Evolutionary conservation across 176 grass and related monocot genomes (phyloP).

Genomic region (Melocanna baccifera): DNA sequence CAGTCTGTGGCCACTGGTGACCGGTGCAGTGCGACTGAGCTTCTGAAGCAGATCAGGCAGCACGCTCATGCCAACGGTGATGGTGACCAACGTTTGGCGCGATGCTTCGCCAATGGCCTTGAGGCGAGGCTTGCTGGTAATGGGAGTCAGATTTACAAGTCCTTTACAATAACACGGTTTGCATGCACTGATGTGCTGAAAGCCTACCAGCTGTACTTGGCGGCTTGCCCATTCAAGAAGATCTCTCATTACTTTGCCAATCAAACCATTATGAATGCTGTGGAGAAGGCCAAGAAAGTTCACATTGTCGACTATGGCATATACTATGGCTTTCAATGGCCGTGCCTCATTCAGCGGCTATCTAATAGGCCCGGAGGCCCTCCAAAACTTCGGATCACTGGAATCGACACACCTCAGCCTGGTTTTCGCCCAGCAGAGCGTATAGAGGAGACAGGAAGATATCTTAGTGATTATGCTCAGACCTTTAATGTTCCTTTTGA

Average conservation of each 20-base stretch:
- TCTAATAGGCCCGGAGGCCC: conserved; percentile 49
- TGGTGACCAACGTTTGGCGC: conserved; percentile 72
- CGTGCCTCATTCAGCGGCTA: conserved; percentile 78
- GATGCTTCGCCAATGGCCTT: conserved; percentile 84
- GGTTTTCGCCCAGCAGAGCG: conserved; percentile 76
- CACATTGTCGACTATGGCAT: conserved; percentile 89
- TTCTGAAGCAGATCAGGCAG: conserved; percentile 91
- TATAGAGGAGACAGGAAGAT: conserved; percentile 73
- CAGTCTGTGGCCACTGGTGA: conserved; percentile 81
- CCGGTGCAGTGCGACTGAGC: conserved; percentile 50
- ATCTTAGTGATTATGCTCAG: conserved; percentile 74
- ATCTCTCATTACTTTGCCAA: conserved; percentile 90
- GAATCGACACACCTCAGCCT: conserved; percentile 71
- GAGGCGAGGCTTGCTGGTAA: conserved; percentile 87
- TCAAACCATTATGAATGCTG: conserved; percentile 80
- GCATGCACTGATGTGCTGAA: conserved; percentile 75
- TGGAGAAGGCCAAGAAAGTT: conserved; percentile 63
- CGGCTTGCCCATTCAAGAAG: conserved; percentile 90
- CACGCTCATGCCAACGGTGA: conserved; percentile 61
- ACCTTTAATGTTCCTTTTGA: conserved; percentile 75
- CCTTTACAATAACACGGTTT: conserved; percentile 38
- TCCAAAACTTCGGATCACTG: conserved; percentile 78
- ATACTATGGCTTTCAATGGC: conserved; percentile 95
- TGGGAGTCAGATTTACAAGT: conserved; percentile 81
- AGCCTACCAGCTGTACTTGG: conserved; percentile 79